Conservation (phyloP, 129 eudicot genomes). For the Chrysanthemum lavandulifolium region DNA sequence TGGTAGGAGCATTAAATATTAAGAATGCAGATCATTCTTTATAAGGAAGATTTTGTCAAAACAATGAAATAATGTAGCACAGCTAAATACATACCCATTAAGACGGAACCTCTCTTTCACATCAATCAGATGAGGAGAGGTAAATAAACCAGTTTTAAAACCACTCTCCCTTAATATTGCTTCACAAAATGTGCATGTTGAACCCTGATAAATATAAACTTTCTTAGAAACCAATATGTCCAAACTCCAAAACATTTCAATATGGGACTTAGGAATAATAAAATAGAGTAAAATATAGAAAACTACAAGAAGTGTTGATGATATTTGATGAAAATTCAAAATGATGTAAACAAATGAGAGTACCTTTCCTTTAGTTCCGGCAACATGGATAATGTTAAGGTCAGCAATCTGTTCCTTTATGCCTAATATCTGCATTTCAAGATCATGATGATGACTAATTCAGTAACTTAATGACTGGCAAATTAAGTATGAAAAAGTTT, state of each 20-base stretch:
- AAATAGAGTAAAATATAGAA: neutral
- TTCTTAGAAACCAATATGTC: slow-evolving; percentile 14
- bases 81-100: slow-evolving; percentile 65
- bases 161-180: slow-evolving; percentile 87
- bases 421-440: slow-evolving; percentile 70
- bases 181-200: slow-evolving; percentile 90
- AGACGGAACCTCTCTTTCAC: slow-evolving; percentile 92
- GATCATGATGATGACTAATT: slow-evolving; percentile 14
- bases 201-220: slow-evolving; percentile 60
- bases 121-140: slow-evolving; percentile 91
- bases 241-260: slow-evolving; percentile 2
- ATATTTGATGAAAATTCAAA: neutral
- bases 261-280: slow-evolving; percentile 6
- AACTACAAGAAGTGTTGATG: slow-evolving; percentile 8
- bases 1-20: slow-evolving; percentile 2
- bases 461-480: neutral
- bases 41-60: slow-evolving; percentile 15
- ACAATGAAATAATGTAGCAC: slow-evolving; percentile 4
- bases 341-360: slow-evolving; percentile 15
- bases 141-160: slow-evolving; percentile 78
- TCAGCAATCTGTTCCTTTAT: slow-evolving; percentile 70
- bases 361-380: slow-evolving; percentile 99
- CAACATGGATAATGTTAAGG: slow-evolving; percentile 89
- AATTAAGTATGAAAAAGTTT: neutral
- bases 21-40: neutral